A percentile compares a stretch with the other conserved stretches of the same genome.
Evolutionary conservation across 2,329 filamentous ascomycete species (phyloP).

Genomic region (Xylogone sp.): DNA sequence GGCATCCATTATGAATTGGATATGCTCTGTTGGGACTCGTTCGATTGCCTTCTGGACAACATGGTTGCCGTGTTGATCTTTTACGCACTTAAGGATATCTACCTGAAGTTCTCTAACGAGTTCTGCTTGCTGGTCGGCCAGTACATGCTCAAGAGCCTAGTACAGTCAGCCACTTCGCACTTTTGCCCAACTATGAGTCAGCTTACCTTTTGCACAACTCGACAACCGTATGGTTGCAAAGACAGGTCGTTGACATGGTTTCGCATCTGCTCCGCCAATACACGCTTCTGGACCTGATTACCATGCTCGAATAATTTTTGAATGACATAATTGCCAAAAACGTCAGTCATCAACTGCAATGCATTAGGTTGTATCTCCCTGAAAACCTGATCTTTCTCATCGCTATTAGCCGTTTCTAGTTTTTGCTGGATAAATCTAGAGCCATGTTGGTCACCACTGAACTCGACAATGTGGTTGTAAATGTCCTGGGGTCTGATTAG

Average conservation of each 20-base stretch:
- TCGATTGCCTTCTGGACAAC: slow-evolving; percentile 94
- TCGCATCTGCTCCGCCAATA: slow-evolving; percentile 82
- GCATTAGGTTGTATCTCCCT: slow-evolving; percentile 80
- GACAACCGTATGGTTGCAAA: slow-evolving; percentile 86
- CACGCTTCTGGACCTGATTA: slow-evolving; percentile 87
- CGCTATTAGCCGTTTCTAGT: slow-evolving; percentile 87
- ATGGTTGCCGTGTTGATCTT: slow-evolving; percentile 91
- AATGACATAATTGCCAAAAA: slow-evolving; percentile 98
- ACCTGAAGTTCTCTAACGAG: slow-evolving; percentile 80
- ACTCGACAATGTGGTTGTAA: slow-evolving; percentile 83
- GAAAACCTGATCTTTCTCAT: slow-evolving; percentile 91
- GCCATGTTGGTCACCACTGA: slow-evolving; percentile 92
- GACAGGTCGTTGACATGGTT: slow-evolving; percentile 78
- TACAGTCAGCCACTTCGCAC: slow-evolving; percentile 17
- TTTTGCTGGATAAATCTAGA: slow-evolving; percentile 95
- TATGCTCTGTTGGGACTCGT: slow-evolving; percentile 69
- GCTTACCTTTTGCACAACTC: slow-evolving; percentile 87
- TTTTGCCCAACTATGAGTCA: too few relatives aligned
- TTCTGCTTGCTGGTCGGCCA: slow-evolving; percentile 85
- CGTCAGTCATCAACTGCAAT: slow-evolving; percentile 87
- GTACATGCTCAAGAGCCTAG: slow-evolving; percentile 81
- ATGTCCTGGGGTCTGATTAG: slow-evolving; percentile 59
- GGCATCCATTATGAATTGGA: slow-evolving; percentile 80
- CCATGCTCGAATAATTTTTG: slow-evolving; percentile 98
- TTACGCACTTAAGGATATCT: slow-evolving; percentile 73